Percentiles rank a stretch among this genome's conserved stretches.
Conservation (phyloP, 257 asterid genomes). For the Salvia hispanica region DNA sequence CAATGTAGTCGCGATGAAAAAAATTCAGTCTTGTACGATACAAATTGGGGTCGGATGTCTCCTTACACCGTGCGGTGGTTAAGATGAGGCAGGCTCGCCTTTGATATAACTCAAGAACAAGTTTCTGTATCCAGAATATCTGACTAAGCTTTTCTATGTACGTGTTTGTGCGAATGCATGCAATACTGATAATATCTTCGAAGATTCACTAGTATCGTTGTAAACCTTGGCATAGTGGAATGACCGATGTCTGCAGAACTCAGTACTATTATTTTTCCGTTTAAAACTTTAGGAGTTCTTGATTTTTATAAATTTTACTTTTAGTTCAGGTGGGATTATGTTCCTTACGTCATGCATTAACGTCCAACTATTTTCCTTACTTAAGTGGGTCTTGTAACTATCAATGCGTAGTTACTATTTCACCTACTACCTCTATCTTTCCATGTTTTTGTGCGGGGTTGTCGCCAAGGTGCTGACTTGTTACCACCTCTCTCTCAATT, state of each 20-base stretch:
- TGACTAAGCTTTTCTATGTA: background rate
- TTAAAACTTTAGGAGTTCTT: background rate
- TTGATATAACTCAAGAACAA: background rate
- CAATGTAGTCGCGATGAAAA: background rate
- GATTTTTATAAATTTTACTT: background rate
- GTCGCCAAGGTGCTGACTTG: background rate
- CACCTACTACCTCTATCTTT: background rate
- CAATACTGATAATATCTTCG: background rate
- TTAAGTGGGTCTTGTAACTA: slow-evolving; percentile 9
- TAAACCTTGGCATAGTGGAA: background rate
- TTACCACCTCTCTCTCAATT: background rate
- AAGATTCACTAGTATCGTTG: background rate
- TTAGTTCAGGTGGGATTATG: background rate
- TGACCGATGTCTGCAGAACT: background rate
- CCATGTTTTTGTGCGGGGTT: background rate
- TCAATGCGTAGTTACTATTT: background rate
- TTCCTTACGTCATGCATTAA: background rate
- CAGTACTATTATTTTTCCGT: background rate
- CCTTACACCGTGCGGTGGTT: background rate
- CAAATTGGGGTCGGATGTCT: background rate
- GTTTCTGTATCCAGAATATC: background rate
- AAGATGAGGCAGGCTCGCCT: background rate
- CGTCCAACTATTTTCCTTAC: background rate
- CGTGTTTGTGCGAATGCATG: slow-evolving; percentile 1
- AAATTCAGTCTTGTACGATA: background rate